Conservation (phyloP, 2,329 filamentous ascomycete species). For the Penicillium oxalicum region DNA sequence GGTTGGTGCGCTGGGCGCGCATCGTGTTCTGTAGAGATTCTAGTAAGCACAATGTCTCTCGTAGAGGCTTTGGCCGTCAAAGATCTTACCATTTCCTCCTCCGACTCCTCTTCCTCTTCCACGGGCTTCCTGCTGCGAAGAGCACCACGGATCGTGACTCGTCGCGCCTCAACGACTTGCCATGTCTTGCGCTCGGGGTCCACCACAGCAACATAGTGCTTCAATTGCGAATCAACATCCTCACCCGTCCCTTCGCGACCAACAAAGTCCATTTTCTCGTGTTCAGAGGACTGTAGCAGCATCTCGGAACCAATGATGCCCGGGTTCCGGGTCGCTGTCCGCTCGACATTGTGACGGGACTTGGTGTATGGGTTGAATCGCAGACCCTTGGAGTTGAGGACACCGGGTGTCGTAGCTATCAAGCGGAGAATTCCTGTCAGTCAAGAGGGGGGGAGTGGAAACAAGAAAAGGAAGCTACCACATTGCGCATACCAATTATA, state of each 20-base stretch:
- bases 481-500: constrained; percentile 41
- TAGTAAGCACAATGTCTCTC: constrained; percentile 1
- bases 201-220: constrained; percentile 57
- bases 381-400: constrained; percentile 27
- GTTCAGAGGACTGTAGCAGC: constrained; percentile 56
- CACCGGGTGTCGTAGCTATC: constrained; percentile 32
- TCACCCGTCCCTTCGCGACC: constrained; percentile 46
- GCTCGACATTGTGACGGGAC: constrained; percentile 41
- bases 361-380: constrained; percentile 42
- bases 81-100: constrained; percentile 26
- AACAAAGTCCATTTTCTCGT: constrained; percentile 55
- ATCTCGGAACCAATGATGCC: constrained; percentile 44
- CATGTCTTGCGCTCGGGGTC: constrained; percentile 50
- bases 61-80: background rate
- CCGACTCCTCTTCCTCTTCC: constrained; percentile 25
- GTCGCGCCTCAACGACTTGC: constrained; percentile 50
- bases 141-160: constrained; percentile 50
- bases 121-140: constrained; percentile 28
- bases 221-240: constrained; percentile 47
- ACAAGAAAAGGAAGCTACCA: background rate
- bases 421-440: background rate
- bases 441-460: background rate
- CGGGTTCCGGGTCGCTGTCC: constrained; percentile 27
- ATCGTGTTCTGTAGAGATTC: constrained; percentile 28
- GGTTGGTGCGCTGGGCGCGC: constrained; percentile 36